Conservation (phyloP, 495 filamentous ascomycete genomes). For the Daldinia decipiens region DNA sequence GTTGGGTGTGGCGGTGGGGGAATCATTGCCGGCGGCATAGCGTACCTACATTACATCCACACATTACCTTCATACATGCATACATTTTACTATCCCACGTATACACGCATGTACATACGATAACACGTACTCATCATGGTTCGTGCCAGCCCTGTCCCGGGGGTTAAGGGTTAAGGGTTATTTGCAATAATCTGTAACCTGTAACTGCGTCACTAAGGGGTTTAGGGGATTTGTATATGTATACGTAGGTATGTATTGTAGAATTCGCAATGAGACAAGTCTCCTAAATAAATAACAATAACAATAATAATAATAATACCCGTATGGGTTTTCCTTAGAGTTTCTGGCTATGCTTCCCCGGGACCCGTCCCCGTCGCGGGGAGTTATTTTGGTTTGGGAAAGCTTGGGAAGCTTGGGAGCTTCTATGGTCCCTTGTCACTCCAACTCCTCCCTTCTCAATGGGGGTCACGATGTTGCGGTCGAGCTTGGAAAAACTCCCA, state of each 20-base stretch:
- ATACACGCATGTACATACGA: conserved; percentile 4
- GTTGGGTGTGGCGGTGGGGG: conserved; percentile 32
- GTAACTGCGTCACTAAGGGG: conserved; percentile 31
- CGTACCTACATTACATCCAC: conserved; percentile 4
- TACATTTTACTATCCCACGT: neutral
- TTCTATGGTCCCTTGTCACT: neutral
- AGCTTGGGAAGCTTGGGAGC: conserved; percentile 3
- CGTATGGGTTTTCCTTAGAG: conserved; percentile 4
- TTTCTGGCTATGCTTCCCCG: conserved; percentile 2
- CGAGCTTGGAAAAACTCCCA: conserved; percentile 19
- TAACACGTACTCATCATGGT: conserved; percentile 33
- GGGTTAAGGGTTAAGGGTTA: neutral
- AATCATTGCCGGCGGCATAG: conserved; percentile 37
- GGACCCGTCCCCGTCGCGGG: conserved; percentile 8
- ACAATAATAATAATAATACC: neutral
- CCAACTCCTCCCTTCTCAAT: conserved; percentile 3
- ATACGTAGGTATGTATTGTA: neutral
- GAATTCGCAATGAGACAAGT: conserved; percentile 20
- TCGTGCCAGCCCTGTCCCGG: conserved; percentile 34
- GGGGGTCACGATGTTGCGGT: conserved; percentile 31
- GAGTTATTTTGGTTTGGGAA: conserved; percentile 5
- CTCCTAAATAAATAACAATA: conserved; percentile 11
- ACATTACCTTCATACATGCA: neutral
- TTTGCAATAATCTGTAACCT: conserved; percentile 11
- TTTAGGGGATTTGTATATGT: conserved; percentile 13